Conservation (phyloP, 2,329 filamentous ascomycete genomes). For the Fusarium heterosporum region DNA sequence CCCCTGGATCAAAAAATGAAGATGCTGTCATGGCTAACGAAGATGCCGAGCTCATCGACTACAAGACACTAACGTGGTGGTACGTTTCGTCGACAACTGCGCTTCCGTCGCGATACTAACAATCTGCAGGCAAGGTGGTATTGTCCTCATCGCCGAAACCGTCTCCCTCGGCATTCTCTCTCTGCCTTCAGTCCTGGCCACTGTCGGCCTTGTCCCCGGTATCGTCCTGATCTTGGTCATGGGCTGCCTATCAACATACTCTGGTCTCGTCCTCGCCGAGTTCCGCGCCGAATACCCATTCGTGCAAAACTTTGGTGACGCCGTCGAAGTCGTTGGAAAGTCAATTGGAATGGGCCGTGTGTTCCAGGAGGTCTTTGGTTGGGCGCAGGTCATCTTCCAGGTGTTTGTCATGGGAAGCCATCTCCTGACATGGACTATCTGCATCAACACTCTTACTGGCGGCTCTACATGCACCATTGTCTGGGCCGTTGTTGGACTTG, state of each 20-base stretch:
- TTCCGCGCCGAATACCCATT: constrained; percentile 79
- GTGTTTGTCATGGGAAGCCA: constrained; percentile 78
- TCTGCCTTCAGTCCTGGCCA: constrained; percentile 79
- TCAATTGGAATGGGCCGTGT: constrained; percentile 61
- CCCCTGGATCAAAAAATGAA: background rate
- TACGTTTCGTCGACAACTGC: constrained; percentile 32
- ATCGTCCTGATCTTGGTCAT: constrained; percentile 76
- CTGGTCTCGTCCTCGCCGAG: constrained; percentile 67
- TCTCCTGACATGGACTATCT: constrained; percentile 74
- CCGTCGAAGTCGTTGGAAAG: constrained; percentile 66
- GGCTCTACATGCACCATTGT: constrained; percentile 72
- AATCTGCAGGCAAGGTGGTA: constrained; percentile 56
- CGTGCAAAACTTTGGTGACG: constrained; percentile 74
- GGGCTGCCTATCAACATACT: constrained; percentile 75
- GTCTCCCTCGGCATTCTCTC: constrained; percentile 70
- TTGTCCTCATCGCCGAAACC: constrained; percentile 59
- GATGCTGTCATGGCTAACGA: constrained; percentile 20
- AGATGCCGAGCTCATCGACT: constrained; percentile 49
- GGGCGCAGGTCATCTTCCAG: constrained; percentile 70
- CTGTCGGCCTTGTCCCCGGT: constrained; percentile 78
- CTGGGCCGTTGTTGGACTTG: constrained; percentile 69
- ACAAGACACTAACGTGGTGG: constrained; percentile 56
- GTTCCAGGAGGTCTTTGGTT: constrained; percentile 69
- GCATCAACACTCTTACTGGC: constrained; percentile 71
- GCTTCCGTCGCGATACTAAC: background rate